These are phyloP conservation scores for Cinchona pubescens DNA, from an alignment of 257 asterid species.

Conservation along the genomic window DNA sequence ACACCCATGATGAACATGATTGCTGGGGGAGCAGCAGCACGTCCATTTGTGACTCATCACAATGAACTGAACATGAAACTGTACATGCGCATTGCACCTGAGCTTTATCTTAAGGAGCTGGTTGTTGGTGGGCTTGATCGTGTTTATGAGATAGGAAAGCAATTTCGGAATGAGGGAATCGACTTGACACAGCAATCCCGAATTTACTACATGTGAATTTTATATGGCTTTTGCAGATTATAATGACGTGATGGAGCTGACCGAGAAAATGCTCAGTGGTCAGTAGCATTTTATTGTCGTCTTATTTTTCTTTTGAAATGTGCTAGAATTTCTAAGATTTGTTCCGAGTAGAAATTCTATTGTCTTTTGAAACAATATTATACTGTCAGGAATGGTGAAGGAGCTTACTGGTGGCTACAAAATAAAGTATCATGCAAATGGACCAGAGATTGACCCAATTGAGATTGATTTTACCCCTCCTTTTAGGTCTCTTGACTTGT, in stretches of 20 bases:
- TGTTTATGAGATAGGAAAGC: constrained; percentile 91
- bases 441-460: constrained; percentile 64
- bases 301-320: background rate
- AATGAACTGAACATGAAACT: constrained; percentile 77
- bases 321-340: background rate
- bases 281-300: background rate
- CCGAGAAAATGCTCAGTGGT: constrained; percentile 76
- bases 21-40: constrained; percentile 91
- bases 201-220: constrained; percentile 90
- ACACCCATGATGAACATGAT: constrained; percentile 92
- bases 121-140: constrained; percentile 94
- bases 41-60: constrained; percentile 89
- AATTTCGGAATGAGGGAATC: constrained; percentile 87
- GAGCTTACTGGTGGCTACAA: constrained; percentile 83
- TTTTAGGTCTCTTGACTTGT: constrained; percentile 57
- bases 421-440: constrained; percentile 85
- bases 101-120: constrained; percentile 72
- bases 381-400: constrained; percentile 72
- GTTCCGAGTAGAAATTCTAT: background rate
- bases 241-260: constrained; percentile 76
- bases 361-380: constrained; percentile 1
- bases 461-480: constrained; percentile 98
- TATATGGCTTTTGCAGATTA: constrained; percentile 92
- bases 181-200: constrained; percentile 95
- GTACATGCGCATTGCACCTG: constrained; percentile 89